Conservation (phyloP, 73 alveolate species). For the Urostyla sp. region DNA sequence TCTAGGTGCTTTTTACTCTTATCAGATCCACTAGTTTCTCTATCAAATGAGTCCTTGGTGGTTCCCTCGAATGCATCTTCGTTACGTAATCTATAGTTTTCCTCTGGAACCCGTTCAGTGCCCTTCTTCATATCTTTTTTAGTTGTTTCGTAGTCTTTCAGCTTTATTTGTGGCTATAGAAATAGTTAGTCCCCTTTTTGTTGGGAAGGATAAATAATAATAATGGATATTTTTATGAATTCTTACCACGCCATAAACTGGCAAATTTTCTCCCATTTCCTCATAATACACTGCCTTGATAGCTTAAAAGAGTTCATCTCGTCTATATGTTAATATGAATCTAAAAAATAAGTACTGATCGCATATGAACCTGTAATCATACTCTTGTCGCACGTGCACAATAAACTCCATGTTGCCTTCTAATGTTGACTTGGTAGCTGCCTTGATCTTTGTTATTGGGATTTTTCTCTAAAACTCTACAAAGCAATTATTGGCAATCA, state of each 20-base stretch:
- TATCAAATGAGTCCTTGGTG: slow-evolving; percentile 2
- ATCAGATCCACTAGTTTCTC: no score
- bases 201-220: no score
- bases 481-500: not conserved
- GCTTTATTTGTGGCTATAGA: slow-evolving; percentile 15
- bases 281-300: slow-evolving; percentile 47
- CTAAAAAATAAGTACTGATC: slow-evolving; percentile 24
- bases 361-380: slow-evolving; percentile 62
- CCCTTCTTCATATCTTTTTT: slow-evolving; percentile 69
- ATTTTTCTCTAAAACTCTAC: slow-evolving; percentile 39
- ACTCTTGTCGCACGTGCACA: slow-evolving; percentile 61
- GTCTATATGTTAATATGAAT: not conserved
- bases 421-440: slow-evolving; percentile 56
- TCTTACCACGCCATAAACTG: slow-evolving; percentile 63
- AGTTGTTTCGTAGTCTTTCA: slow-evolving; percentile 59
- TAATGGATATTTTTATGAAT: no score
- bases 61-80: slow-evolving; percentile 43
- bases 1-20: no score
- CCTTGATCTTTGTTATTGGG: slow-evolving; percentile 34
- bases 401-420: slow-evolving; percentile 53
- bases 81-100: slow-evolving; percentile 30
- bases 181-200: slow-evolving; percentile 2
- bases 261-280: slow-evolving; percentile 47
- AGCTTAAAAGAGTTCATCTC: slow-evolving; percentile 58
- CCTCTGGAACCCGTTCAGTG: slow-evolving; percentile 56